Conservation (phyloP, 2,329 filamentous ascomycete genomes). For the Teratosphaeria viscida region DNA sequence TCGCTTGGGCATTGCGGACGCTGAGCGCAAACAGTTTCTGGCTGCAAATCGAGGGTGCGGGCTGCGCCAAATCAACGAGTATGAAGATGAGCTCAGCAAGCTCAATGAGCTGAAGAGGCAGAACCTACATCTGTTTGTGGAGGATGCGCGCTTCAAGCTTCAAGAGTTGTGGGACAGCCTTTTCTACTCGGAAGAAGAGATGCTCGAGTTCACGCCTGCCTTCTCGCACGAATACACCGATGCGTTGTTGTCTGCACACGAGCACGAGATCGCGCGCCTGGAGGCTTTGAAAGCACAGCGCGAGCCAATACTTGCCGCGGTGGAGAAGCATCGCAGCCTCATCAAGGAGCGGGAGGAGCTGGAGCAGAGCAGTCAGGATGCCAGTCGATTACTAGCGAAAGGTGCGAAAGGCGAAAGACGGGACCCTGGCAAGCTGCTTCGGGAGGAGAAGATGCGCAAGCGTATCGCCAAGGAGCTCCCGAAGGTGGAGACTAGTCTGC, state of each 20-base stretch:
- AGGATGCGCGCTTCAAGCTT: conserved; percentile 80
- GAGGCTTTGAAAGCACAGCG: conserved; percentile 79
- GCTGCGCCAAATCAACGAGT: conserved; percentile 86
- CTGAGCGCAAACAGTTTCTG: conserved; percentile 75
- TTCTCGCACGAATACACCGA: conserved; percentile 91
- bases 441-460: conserved; percentile 98
- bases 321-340: conserved; percentile 74
- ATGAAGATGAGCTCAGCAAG: conserved; percentile 77
- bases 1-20: conserved; percentile 71
- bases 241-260: conserved; percentile 85
- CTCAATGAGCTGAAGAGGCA: conserved; percentile 90
- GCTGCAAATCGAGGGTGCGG: conserved; percentile 84
- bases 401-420: conserved; percentile 89
- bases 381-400: conserved; percentile 81
- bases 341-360: conserved; percentile 81
- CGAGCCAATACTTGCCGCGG: conserved; percentile 66
- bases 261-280: conserved; percentile 75
- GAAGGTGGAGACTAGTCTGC: conserved; percentile 77
- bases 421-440: conserved; percentile 82
- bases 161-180: conserved; percentile 92
- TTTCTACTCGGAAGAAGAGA: conserved; percentile 95
- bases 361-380: conserved; percentile 84
- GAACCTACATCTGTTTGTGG: conserved; percentile 90
- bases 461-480: conserved; percentile 91
- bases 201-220: conserved; percentile 93